Evolutionary conservation across 768 basidiomycete species (phyloP), one percentile per base, ranked within the genome.

Genomic region (Chlorophyllum brunneum): DNA sequence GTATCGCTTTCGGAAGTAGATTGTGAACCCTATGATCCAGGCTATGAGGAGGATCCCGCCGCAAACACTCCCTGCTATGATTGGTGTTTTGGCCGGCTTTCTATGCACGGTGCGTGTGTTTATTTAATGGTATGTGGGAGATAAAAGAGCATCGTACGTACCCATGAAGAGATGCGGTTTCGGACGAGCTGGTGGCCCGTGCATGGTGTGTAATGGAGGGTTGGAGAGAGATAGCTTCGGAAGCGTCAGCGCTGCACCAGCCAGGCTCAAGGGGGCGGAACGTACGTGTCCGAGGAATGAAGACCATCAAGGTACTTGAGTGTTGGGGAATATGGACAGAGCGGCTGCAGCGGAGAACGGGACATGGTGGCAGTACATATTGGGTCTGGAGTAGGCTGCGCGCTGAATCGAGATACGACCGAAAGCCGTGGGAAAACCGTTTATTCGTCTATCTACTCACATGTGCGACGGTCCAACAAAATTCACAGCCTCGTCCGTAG

Each of bases 11-110:
- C 70, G 63, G 66, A 83, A 78, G 67, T 82, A 84, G 55, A 81
- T 70, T 29, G 71, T 63, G 65, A 83, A 78, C 43, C 80, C 81
- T 48, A 83, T 72, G 41, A 76, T 71, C 75, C 80, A 82, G 9
- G 70, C 76, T 23, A 81, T 51, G 45, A 70, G 69, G 59, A 83
- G 69, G 24, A 76, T 61, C 10, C 72, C 72, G 33, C 82, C 83
- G 53, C 80, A 80, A 51, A 83, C 69, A 48, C 71, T 70, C 18
- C 83, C 83, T 9, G 83, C 80, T 56, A 85, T 75, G 53, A 83
- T 75, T 29, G 83, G 83, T 6, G 82, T 85, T 58, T 76, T 70
- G 0, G 79, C 74, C 54, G 74, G 77, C 48, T 77, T 71, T 39
- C 81, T 85, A 51, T 1, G 22, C n/a, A 15, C 20, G 40, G 23